Base-by-base conservation (phyloP, 305 asterid genomes). In the Petunia hybrid region DNA sequence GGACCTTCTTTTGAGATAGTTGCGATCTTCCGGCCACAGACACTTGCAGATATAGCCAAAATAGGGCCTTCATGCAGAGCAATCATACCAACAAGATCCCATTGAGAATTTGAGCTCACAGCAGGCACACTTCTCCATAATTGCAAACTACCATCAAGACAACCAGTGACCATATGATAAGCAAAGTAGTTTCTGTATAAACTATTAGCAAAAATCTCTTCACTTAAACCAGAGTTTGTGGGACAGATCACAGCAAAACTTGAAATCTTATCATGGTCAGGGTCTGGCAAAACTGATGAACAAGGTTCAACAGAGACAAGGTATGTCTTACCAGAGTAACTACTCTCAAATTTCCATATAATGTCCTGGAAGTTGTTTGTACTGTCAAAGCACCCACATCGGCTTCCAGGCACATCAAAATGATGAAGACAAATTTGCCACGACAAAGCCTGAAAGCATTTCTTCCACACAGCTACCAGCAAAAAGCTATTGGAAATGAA, bases 101-200 rank as follows among this genome's bases (percentile, higher is more conserved):
- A 96, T 64, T 86, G 81, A 74, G 89, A 80, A 85, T 79, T 79
- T 61, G 87, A 81, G 85, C 84, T 89, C 80, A 80, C 86, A 87
- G 87, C 87, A 55, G 92, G 94, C 82, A 81, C 66, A 88, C 98
- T 91, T 89, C 88, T 92, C 99, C 99, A 96, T 79, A 96, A 87
- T 89, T 92, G 93, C 83, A 94, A 84, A 84, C 83, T 86, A 76
- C 99, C 98, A 86, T 87, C 85, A 81, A 42, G 45, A 85, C 87
- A 87, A 84, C 99, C 99, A 78, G 98, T 93, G 78, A 91, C 84
- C 90, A 96, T 80, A 86, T 96, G 99, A 88, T 96, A 96, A 66
- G 95, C 87, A 80, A 88, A 87, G 84, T 83, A 85, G 85, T 80
- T 85, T 83, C 86, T 78, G 74, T 79, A 88, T 64, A 82, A 80